These are phyloP conservation scores for Cladorrhinum sp. DNA, from an alignment of 2,329 filamentous ascomycete species.

Conservation along the genomic window DNA sequence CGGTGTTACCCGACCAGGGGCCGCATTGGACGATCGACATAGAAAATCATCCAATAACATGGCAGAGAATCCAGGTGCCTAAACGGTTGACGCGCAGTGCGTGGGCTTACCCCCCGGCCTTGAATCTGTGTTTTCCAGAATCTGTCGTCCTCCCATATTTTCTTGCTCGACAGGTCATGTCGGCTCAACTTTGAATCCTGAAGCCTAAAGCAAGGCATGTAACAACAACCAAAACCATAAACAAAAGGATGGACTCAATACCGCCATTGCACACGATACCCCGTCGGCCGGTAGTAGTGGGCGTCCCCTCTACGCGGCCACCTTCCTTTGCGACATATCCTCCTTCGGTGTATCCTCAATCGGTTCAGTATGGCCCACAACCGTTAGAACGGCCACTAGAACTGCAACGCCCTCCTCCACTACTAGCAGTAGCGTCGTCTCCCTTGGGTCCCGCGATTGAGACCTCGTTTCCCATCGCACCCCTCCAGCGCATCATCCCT, in stretches of 20 bases:
- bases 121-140: background rate
- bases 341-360: background rate
- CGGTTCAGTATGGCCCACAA: background rate
- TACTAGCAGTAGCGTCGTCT: too few relatives aligned
- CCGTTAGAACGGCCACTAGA: background rate
- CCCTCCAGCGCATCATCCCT: background rate
- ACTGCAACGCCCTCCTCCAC: too few relatives aligned
- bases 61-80: constrained; percentile 1
- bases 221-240: too few relatives aligned
- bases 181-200: too few relatives aligned
- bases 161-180: too few relatives aligned
- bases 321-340: background rate
- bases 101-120: too few relatives aligned
- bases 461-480: background rate
- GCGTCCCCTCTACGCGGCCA: background rate
- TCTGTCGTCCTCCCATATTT: too few relatives aligned
- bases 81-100: background rate
- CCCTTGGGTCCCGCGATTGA: background rate
- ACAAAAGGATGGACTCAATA: background rate
- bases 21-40: background rate
- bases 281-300: background rate
- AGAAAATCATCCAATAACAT: background rate
- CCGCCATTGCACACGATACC: background rate
- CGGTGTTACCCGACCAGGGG: background rate
- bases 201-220: too few relatives aligned